Evolutionary conservation across 176 grass and related monocot genomes (phyloP).

Genomic region (Juncus inflexus): DNA sequence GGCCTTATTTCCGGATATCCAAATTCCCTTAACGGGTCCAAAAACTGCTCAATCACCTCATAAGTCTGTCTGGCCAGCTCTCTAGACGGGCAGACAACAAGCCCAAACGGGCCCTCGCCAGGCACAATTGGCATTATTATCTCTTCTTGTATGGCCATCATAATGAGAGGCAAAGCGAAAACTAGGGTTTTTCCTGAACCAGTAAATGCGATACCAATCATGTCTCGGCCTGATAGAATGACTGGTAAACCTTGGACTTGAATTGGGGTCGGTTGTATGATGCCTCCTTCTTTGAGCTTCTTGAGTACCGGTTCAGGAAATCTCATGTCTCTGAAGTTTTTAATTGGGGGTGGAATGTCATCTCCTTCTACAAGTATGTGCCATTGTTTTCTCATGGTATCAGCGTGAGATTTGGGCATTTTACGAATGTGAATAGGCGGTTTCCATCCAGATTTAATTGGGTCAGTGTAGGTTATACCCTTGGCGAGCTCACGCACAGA

Average conservation of each 20-base stretch:
- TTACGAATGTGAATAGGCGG: slow-evolving; percentile 49
- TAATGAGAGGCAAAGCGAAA: slow-evolving; percentile 79
- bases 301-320: slow-evolving; percentile 67
- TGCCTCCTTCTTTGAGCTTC: slow-evolving; percentile 63
- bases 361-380: slow-evolving; percentile 89
- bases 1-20: slow-evolving; percentile 77
- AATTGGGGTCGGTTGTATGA: slow-evolving; percentile 86
- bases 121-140: slow-evolving; percentile 69
- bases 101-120: slow-evolving; percentile 73
- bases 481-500: slow-evolving; percentile 73
- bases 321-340: slow-evolving; percentile 63
- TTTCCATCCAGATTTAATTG: slow-evolving; percentile 56
- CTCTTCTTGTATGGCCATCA: slow-evolving; percentile 84
- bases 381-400: slow-evolving; percentile 55
- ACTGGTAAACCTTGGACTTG: slow-evolving; percentile 85
- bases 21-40: slow-evolving; percentile 35
- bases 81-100: slow-evolving; percentile 76
- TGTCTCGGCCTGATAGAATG: slow-evolving; percentile 71
- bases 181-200: slow-evolving; percentile 83
- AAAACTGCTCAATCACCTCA: slow-evolving; percentile 73
- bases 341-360: slow-evolving; percentile 59
- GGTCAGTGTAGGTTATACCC: slow-evolving; percentile 61
- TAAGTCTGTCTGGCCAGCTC: slow-evolving; percentile 89
- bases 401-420: slow-evolving; percentile 40
- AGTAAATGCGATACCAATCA: slow-evolving; percentile 92